Conservation (phyloP, 176 grass and related monocot species). For the Ensete ventricosum region DNA sequence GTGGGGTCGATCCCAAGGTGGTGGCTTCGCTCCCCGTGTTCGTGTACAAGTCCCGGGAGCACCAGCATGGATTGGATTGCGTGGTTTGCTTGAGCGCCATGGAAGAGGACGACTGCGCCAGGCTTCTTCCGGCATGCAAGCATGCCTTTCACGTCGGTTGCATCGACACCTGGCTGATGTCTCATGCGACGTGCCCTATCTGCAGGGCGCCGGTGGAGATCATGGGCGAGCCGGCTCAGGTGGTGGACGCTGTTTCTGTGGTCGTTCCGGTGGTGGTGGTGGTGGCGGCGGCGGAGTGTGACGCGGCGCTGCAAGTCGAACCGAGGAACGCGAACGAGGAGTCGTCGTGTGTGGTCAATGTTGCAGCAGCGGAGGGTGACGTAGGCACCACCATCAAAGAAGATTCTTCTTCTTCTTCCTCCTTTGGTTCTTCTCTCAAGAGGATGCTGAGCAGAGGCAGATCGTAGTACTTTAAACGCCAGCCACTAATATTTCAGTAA, state of each 20-base stretch:
- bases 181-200: slow-evolving; percentile 42
- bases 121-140: slow-evolving; percentile 44
- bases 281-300: slow-evolving; percentile 15
- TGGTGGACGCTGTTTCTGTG: not conserved
- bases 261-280: slow-evolving; percentile 17
- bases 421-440: slow-evolving; percentile 8
- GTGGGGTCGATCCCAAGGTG: slow-evolving; percentile 28
- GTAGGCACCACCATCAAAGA: not conserved
- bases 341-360: not conserved
- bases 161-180: slow-evolving; percentile 47
- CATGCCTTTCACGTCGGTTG: slow-evolving; percentile 48
- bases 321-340: not conserved
- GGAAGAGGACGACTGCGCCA: slow-evolving; percentile 22
- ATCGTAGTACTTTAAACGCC: not conserved
- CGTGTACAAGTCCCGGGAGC: slow-evolving; percentile 25
- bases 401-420: not conserved
- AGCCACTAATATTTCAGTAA: too few species aligned
- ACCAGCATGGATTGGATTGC: slow-evolving; percentile 18
- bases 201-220: slow-evolving; percentile 36
- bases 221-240: not conserved
- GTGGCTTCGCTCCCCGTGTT: slow-evolving; percentile 42
- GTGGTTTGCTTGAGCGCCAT: slow-evolving; percentile 42
- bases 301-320: not conserved
- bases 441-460: slow-evolving; percentile 8
- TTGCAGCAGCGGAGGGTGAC: not conserved